These are phyloP conservation scores for Leptoxyphium fumago DNA, from an alignment of 2,329 filamentous ascomycete species.

Conservation along the genomic window DNA sequence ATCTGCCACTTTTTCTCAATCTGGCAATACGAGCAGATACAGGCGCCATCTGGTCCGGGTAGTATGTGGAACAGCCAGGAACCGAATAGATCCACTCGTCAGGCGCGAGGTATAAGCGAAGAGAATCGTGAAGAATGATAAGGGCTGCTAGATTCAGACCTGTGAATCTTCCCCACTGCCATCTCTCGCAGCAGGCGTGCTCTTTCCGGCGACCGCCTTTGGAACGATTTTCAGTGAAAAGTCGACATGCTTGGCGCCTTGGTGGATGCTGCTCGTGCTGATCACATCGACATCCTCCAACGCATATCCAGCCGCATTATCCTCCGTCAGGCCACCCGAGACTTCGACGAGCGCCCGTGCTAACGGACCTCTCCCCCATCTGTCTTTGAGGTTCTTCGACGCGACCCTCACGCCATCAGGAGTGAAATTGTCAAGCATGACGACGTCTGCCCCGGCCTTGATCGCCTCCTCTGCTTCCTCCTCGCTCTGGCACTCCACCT, in stretches of 20 bases:
- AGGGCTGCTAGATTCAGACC: not conserved
- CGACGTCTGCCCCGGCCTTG: slow-evolving; percentile 75
- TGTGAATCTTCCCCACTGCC: slow-evolving; percentile 7
- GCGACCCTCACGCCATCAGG: slow-evolving; percentile 62
- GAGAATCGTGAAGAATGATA: too few species aligned
- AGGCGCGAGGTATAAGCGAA: too few species aligned
- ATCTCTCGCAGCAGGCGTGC: slow-evolving; percentile 6
- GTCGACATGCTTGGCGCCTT: slow-evolving; percentile 85
- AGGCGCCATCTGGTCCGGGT: too few species aligned
- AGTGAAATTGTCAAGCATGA: slow-evolving; percentile 96
- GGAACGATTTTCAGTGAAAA: slow-evolving; percentile 81
- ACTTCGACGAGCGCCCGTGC: slow-evolving; percentile 65
- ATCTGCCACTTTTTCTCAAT: too few species aligned
- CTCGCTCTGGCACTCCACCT: slow-evolving; percentile 86
- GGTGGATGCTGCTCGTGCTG: slow-evolving; percentile 91
- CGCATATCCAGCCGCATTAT: slow-evolving; percentile 74
- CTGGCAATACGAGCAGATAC: too few species aligned
- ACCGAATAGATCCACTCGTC: too few species aligned
- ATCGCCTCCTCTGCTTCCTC: slow-evolving; percentile 85
- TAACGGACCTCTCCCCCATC: slow-evolving; percentile 54
- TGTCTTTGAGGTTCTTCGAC: slow-evolving; percentile 59
- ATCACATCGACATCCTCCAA: slow-evolving; percentile 79
- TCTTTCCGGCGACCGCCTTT: slow-evolving; percentile 15
- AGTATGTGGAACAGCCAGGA: too few species aligned
- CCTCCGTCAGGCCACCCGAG: slow-evolving; percentile 72